These are phyloP conservation scores for Exserohilum turcica DNA, from an alignment of 2,329 filamentous ascomycete genomes.

Conservation along the genomic window DNA sequence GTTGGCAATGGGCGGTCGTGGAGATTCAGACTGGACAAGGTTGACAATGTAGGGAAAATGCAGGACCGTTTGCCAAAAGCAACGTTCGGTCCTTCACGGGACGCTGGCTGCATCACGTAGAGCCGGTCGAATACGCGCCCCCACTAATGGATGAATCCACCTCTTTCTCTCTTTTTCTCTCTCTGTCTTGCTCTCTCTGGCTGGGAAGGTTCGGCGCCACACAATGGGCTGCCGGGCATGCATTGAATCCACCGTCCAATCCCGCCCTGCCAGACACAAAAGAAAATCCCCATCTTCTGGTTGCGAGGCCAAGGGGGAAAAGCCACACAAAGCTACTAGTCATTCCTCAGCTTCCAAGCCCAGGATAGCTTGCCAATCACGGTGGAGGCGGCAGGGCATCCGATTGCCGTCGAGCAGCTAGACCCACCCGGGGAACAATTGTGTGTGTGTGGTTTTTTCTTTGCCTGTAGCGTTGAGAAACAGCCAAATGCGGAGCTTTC, in stretches of 20 bases:
- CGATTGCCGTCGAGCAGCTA: conserved; percentile 18
- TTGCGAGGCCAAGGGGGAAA: conserved; percentile 19
- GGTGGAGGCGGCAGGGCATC: conserved; percentile 16
- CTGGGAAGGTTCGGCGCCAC: no score
- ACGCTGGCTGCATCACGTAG: neutral
- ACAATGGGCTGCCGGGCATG: no score
- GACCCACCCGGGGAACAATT: conserved; percentile 20
- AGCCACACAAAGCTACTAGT: conserved; percentile 18
- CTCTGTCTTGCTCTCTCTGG: neutral
- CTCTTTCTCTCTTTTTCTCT: neutral
- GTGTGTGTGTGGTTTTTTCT: conserved; percentile 3
- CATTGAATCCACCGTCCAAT: no score
- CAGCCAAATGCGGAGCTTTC: conserved; percentile 20
- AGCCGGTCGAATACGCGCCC: neutral
- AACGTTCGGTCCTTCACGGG: conserved; percentile 4
- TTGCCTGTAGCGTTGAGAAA: conserved; percentile 17
- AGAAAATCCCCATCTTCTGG: conserved; percentile 1
- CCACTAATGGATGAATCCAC: neutral
- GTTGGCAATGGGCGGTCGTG: conserved; percentile 10
- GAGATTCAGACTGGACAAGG: conserved; percentile 7
- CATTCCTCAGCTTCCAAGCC: conserved; percentile 5
- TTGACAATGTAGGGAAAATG: conserved; percentile 4
- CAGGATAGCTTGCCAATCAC: conserved; percentile 30
- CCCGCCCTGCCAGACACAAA: no score
- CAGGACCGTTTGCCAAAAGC: conserved; percentile 13